phyloP scores from a whole-genome alignment of 1,139 yeast species.

The Yamadazyma epiphylla region DNA sequence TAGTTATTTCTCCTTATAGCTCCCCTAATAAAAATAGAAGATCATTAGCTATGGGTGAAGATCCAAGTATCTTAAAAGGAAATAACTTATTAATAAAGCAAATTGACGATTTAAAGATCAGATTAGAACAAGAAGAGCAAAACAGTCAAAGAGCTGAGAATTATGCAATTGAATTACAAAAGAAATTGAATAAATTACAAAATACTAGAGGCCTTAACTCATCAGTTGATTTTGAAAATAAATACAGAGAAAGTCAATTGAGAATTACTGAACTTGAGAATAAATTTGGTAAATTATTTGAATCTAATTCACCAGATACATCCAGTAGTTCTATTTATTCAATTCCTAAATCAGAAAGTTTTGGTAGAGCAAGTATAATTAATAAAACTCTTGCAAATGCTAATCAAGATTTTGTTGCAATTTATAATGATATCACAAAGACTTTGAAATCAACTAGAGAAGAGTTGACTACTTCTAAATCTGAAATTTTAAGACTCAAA shows the following conservation, averaged over 20 bases:
- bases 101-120: constrained; percentile 31
- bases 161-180: constrained; percentile 45
- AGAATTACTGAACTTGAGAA: constrained; percentile 33
- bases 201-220: constrained; percentile 37
- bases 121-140: constrained; percentile 39
- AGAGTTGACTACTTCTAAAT: constrained; percentile 46
- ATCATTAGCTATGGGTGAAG: constrained; percentile 36
- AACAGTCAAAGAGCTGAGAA: constrained; percentile 44
- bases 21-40: constrained; percentile 24
- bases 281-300: constrained; percentile 25
- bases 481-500: constrained; percentile 51
- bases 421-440: constrained; percentile 54
- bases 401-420: constrained; percentile 46
- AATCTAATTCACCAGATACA: constrained; percentile 14
- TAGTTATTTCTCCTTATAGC: constrained; percentile 21
- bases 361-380: constrained; percentile 32
- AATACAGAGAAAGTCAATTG: constrained; percentile 33
- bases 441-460: constrained; percentile 49
- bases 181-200: constrained; percentile 41
- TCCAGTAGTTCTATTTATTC: constrained; percentile 12
- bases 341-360: constrained; percentile 32
- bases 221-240: constrained; percentile 33
- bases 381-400: constrained; percentile 23
- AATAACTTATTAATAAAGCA: constrained; percentile 26
- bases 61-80: constrained; percentile 16